These are phyloP conservation scores for Peniophora sp. DNA, from an alignment of 1,284 basidiomycete species.

Conservation along the genomic window DNA sequence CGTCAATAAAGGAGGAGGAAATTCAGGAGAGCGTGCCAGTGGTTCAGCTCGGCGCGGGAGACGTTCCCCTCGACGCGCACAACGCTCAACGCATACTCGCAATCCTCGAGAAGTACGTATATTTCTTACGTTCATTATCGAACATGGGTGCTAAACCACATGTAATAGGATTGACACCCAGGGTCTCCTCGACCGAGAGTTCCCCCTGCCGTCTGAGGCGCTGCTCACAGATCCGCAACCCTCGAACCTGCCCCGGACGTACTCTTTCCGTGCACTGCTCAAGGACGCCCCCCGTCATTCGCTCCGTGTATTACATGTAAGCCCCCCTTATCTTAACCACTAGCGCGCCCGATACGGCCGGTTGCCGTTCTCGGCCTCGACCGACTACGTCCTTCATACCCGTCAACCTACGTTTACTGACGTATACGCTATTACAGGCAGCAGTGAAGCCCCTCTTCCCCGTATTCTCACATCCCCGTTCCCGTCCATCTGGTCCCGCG, in stretches of 20 bases:
- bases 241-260: constrained; percentile 23
- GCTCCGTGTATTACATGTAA: constrained; percentile 43
- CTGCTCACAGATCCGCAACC: constrained; percentile 20
- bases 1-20: constrained; percentile 26
- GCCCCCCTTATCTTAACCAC: constrained; percentile 13
- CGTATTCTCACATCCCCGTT: constrained; percentile 56
- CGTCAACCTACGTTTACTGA: constrained; percentile 3
- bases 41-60: constrained; percentile 28
- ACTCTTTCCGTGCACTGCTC: constrained; percentile 60
- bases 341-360: too few relatives aligned
- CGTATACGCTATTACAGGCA: constrained; percentile 26
- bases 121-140: constrained; percentile 3
- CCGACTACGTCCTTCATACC: constrained; percentile 6
- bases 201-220: constrained; percentile 41
- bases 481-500: constrained; percentile 50
- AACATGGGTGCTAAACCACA: constrained; percentile 4
- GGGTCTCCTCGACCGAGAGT: constrained; percentile 73
- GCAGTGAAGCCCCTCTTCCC: constrained; percentile 63
- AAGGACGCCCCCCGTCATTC: constrained; percentile 44
- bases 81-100: constrained; percentile 62
- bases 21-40: neutral
- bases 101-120: constrained; percentile 64
- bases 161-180: constrained; percentile 55
- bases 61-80: constrained; percentile 36
- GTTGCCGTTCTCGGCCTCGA: neutral